Evolutionary conservation across 768 basidiomycete species (phyloP).

Genomic region (Mycena floridula): DNA sequence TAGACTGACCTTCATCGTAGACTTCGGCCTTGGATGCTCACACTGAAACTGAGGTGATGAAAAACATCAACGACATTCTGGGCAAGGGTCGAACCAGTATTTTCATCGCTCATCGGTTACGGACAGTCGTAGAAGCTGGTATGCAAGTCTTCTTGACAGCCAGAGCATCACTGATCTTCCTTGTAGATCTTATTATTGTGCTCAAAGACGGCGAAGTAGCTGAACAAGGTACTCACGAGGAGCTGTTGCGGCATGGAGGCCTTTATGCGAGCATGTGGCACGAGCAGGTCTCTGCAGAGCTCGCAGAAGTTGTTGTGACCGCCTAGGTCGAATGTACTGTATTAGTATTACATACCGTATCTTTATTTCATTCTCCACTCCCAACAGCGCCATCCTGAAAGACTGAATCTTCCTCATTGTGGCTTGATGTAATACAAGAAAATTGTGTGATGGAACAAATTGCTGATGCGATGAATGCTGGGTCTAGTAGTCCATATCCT

Average conservation of each 20-base stretch:
- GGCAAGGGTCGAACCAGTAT: conserved; percentile 83
- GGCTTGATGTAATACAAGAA: no score
- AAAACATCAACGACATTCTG: conserved; percentile 83
- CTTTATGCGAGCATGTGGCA: conserved; percentile 81
- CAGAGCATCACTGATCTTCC: neutral
- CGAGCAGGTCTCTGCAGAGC: conserved; percentile 49
- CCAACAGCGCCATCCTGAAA: no score
- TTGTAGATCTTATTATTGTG: conserved; percentile 84
- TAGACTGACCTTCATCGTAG: conserved; percentile 29
- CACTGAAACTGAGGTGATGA: conserved; percentile 93
- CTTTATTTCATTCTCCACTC: no score
- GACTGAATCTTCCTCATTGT: no score
- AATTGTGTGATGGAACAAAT: no score
- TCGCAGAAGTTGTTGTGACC: no score
- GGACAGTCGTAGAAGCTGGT: conserved; percentile 91
- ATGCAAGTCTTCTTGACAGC: conserved; percentile 12
- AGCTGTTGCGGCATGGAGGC: conserved; percentile 65
- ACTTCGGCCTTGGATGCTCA: conserved; percentile 94
- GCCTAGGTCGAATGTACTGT: no score
- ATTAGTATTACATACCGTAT: no score
- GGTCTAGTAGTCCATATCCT: no score
- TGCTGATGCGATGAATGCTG: no score
- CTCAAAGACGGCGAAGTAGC: conserved; percentile 85
- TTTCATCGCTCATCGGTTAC: conserved; percentile 91
- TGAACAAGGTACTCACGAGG: conserved; percentile 91